Evolutionary conservation across 176 grass and related monocot species (phyloP).

Genomic region (Puya raimondii): DNA sequence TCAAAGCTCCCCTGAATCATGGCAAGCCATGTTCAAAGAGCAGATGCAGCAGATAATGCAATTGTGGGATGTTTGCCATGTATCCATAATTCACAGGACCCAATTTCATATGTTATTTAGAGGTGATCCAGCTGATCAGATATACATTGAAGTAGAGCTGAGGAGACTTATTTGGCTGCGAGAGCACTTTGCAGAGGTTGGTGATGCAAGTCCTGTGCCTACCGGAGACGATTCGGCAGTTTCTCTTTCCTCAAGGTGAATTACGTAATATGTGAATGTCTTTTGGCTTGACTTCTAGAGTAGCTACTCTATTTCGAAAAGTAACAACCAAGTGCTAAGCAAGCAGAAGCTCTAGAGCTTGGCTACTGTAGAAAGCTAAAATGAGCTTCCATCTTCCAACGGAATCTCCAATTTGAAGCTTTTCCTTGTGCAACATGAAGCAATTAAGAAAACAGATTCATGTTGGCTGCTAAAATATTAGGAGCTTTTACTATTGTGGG

Average conservation of each 20-base stretch:
- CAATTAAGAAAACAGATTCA: no score
- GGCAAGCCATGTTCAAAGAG: conserved; percentile 58
- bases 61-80: conserved; percentile 75
- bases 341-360: no score
- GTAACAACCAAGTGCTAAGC: no score
- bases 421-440: no score
- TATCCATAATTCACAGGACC: conserved; percentile 87
- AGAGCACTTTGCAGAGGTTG: conserved; percentile 69
- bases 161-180: conserved; percentile 70
- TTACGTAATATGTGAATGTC: no score
- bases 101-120: conserved; percentile 90
- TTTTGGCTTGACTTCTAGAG: no score
- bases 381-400: no score
- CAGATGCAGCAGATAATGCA: conserved; percentile 92
- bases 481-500: no score
- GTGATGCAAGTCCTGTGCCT: conserved; percentile 52
- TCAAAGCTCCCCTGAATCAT: conserved; percentile 52
- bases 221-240: conserved; percentile 50
- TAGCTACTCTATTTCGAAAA: no score
- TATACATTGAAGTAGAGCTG: conserved; percentile 90
- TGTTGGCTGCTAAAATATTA: no score
- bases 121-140: conserved; percentile 82
- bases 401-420: no score
- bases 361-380: no score
- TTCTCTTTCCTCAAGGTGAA: conserved; percentile 53